Percentiles rank a stretch among this genome's conserved stretches.
Conservation (phyloP, 768 basidiomycete species). For the Mycena chlorophos region DNA sequence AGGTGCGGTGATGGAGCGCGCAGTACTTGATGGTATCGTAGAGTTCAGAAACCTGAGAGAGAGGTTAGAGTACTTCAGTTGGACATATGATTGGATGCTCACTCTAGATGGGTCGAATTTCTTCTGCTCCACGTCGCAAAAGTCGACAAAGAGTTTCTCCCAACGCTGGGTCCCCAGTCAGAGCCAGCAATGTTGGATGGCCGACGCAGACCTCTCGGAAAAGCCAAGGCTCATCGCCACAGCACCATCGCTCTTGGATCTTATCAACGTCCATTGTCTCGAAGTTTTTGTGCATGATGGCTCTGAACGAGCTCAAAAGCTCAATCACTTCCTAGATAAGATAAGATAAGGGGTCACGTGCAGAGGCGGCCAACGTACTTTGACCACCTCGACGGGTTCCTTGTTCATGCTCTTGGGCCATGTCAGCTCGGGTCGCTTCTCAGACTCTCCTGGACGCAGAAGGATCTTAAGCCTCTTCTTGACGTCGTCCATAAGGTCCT, state of each 20-base stretch:
- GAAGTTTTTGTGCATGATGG: conserved; percentile 88
- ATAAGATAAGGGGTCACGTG: not conserved
- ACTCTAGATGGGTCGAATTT: conserved; percentile 99
- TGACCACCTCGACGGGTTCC: conserved; percentile 95
- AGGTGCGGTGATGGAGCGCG: conserved; percentile 84
- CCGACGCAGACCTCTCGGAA: too few species aligned
- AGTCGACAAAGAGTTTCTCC: conserved; percentile 98
- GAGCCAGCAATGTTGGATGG: too few species aligned
- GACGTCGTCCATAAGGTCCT: conserved; percentile 96
- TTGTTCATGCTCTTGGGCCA: conserved; percentile 99
- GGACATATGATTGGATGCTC: conserved; percentile 28
- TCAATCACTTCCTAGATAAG: conserved; percentile 86
- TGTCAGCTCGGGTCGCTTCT: conserved; percentile 92
- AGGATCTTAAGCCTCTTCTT: conserved; percentile 97
- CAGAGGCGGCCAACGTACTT: conserved; percentile 42
- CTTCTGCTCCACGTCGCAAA: conserved; percentile 97
- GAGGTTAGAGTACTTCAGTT: not conserved
- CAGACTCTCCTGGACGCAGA: conserved; percentile 89
- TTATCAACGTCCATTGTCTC: conserved; percentile 89
- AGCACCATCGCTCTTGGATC: conserved; percentile 97
- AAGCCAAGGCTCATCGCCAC: conserved; percentile 92
- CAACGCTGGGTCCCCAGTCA: too few species aligned
- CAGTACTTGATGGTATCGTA: conserved; percentile 98
- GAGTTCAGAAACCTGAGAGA: conserved; percentile 92
- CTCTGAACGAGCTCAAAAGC: conserved; percentile 83